phyloP scores from a whole-genome alignment of 495 filamentous ascomycete genomes.

The Parachaetomium inaequale region DNA sequence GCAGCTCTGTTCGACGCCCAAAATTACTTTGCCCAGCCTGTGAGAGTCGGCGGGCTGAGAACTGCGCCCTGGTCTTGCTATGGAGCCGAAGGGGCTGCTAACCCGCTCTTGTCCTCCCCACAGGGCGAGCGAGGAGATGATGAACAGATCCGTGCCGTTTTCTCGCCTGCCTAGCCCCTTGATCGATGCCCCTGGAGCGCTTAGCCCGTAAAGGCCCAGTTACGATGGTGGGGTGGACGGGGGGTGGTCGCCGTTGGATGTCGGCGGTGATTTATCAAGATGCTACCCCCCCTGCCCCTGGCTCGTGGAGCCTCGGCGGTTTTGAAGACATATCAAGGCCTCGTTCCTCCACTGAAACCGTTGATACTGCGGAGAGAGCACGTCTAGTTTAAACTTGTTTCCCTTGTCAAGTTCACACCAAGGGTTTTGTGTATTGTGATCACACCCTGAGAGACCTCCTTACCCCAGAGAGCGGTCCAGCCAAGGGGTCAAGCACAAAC shows the following conservation, averaged over 20 bases:
- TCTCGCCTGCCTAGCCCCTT: conserved; percentile 1
- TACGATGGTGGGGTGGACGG: conserved; percentile 2
- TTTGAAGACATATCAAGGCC: background rate
- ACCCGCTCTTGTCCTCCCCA: background rate
- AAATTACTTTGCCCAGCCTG: conserved; percentile 14
- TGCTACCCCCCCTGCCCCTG: background rate
- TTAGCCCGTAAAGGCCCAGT: conserved; percentile 14
- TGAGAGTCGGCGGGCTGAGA: conserved; percentile 8
- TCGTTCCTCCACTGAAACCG: background rate
- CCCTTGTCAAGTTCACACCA: background rate
- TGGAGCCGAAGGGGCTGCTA: background rate
- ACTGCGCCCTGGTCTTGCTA: conserved; percentile 8
- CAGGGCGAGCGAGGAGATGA: background rate
- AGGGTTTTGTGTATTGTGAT: background rate
- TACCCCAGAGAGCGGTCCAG: background rate
- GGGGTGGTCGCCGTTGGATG: background rate
- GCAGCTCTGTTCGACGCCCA: background rate
- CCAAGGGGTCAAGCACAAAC: background rate
- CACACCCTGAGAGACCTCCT: background rate
- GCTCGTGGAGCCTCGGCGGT: background rate
- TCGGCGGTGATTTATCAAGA: conserved; percentile 15
- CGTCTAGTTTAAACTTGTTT: background rate
- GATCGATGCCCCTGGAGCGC: background rate
- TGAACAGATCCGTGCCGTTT: background rate
- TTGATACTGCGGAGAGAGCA: background rate